phyloP scores from a whole-genome alignment of 108 stramenopile species.

The Cyclotella baltica region DNA sequence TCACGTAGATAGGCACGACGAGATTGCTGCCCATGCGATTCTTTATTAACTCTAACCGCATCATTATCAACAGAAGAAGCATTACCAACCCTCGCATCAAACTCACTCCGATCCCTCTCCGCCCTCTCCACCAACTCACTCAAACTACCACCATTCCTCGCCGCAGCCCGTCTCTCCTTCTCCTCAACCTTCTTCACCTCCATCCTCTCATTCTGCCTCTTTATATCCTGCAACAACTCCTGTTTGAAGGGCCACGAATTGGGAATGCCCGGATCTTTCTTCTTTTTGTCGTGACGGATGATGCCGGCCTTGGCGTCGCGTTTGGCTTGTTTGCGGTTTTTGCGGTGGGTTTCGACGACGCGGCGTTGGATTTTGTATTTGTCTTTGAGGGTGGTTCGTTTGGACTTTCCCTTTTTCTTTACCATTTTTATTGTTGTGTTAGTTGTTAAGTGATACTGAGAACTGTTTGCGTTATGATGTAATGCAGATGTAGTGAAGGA shows the following conservation, averaged over 20 bases:
- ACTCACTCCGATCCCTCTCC: conserved; percentile 62
- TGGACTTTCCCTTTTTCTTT: conserved; percentile 98
- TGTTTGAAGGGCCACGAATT: conserved; percentile 99
- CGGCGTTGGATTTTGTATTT: conserved; percentile 96
- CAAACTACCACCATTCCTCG: conserved; percentile 28
- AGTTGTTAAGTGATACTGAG: no score
- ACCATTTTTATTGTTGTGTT: conserved; percentile 78
- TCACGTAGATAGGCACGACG: conserved; percentile 87
- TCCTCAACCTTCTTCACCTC: conserved; percentile 73
- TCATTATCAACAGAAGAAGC: conserved; percentile 11
- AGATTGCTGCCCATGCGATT: conserved; percentile 56
- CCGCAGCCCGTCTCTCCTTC: conserved; percentile 59
- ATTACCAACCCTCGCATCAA: conserved; percentile 30
- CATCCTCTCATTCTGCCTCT: conserved; percentile 77
- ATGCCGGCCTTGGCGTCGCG: conserved; percentile 77
- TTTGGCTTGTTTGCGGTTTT: conserved; percentile 91
- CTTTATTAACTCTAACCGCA: conserved; percentile 16
- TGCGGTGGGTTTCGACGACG: conserved; percentile 94
- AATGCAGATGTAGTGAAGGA: no score
- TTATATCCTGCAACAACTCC: conserved; percentile 91
- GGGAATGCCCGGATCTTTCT: conserved; percentile 98
- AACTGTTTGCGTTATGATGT: no score
- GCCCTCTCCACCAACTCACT: conserved; percentile 43
- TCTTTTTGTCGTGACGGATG: conserved; percentile 69
- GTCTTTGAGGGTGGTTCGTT: conserved; percentile 96